Conservation (phyloP, 768 basidiomycete species). For the Steccherinum ochraceum region DNA sequence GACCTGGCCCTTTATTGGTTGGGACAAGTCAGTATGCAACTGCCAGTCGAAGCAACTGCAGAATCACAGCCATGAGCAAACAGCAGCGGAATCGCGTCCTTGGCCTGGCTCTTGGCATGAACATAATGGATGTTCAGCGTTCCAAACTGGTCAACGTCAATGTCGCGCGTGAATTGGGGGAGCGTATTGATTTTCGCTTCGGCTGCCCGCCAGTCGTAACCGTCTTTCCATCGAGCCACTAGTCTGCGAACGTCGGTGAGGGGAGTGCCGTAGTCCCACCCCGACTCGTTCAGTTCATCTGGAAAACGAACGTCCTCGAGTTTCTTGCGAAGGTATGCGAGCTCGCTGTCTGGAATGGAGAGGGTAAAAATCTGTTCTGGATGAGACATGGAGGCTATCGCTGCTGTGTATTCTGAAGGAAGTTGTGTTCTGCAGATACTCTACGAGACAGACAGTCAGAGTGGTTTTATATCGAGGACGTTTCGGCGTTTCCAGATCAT, state of each 20-base stretch:
- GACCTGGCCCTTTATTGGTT: slow-evolving; percentile 47
- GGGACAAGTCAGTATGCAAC: background rate
- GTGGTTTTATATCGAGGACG: no score
- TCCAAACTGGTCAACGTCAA: slow-evolving; percentile 41
- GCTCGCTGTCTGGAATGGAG: slow-evolving; percentile 33
- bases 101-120: slow-evolving; percentile 39
- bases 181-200: slow-evolving; percentile 47
- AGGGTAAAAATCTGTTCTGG: slow-evolving; percentile 44
- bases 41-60: background rate
- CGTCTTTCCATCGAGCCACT: slow-evolving; percentile 41
- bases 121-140: slow-evolving; percentile 52
- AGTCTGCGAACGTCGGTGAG: slow-evolving; percentile 43
- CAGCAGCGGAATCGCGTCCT: slow-evolving; percentile 48
- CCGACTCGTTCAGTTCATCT: slow-evolving; percentile 31
- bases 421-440: no score
- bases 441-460: no score
- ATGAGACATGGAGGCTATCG: no score
- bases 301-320: slow-evolving; percentile 46
- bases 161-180: slow-evolving; percentile 48
- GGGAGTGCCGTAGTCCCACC: slow-evolving; percentile 30
- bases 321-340: slow-evolving; percentile 37
- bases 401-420: no score
- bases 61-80: slow-evolving; percentile 55
- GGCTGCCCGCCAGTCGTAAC: slow-evolving; percentile 50
- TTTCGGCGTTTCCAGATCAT: no score